Base-by-base conservation (phyloP, 129 eudicot species). In the Tagetes patula region DNA sequence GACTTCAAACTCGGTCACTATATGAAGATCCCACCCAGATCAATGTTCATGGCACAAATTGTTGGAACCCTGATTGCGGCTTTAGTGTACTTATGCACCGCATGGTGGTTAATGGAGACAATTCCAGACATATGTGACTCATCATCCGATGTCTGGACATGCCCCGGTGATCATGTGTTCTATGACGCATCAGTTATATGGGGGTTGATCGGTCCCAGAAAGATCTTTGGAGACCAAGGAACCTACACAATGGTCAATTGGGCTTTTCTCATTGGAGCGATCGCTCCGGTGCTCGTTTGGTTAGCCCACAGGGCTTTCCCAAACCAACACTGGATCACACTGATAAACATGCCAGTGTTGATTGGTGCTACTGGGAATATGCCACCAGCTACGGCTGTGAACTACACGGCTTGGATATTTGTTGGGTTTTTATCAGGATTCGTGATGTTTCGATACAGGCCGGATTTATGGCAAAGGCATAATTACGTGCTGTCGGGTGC, bases 351-450 rank as follows among this genome's bases (percentile, higher is more conserved):
- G 93, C 99, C 99, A 0, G 87, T 94, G 20, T 38, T 94, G 59
- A 83, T 94, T n/a, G 97, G 88, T 0, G 99, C 99, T 1, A 88
- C 91, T 0, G 89, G 87, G 0, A 20, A 7, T 67, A 94, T 90
- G 97, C 99, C 99, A 0, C 96, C 96, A 6, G 99, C 99, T 4
- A 88, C 96, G 1, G 87, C 99, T 0, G 96, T 94, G 30, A 94
- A 94, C 75, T 94, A 84, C 86, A 84, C 84, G 0, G 85, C 92
- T 9, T 94, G 99, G 99, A 88, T 94, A 4, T 3, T 86, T 0
- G 86, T 82, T 2, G 98, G 96, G 40, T 94, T 94, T 61, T 49
- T 94, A 13, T 94, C 98, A 0, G 98, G 98, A 2, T 94, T 71
- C 70, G 91, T 94, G 3, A 82, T 81, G 69, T 94, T 75, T 41